phyloP scores from a whole-genome alignment of 768 basidiomycete genomes.

The Mycena venus region DNA sequence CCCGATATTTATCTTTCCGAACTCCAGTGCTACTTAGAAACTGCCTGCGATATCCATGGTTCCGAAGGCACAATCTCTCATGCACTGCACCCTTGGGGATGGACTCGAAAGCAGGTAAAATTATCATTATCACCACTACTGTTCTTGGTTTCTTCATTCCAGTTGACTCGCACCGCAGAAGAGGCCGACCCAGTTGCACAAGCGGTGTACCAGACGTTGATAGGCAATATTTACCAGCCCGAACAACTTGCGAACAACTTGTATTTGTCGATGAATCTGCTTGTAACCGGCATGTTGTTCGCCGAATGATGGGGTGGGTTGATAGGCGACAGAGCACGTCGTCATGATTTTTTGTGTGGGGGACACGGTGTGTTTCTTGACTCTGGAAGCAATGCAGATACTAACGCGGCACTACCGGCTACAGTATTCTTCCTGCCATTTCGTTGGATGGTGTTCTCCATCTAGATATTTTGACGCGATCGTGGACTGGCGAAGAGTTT shows the following conservation, averaged over 20 bases:
- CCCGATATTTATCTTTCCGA: constrained; percentile 4
- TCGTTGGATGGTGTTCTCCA: constrained; percentile 47
- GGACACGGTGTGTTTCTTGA: constrained; percentile 27
- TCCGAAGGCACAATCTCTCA: background rate
- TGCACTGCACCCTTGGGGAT: background rate
- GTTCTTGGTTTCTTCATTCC: background rate
- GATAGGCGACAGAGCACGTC: constrained; percentile 36
- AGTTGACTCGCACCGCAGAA: constrained; percentile 30
- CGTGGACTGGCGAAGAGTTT: constrained; percentile 40
- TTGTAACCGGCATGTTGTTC: constrained; percentile 42
- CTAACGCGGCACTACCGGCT: constrained; percentile 37
- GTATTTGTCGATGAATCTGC: constrained; percentile 48
- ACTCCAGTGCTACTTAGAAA: background rate
- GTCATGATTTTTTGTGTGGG: constrained; percentile 45
- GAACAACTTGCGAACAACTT: constrained; percentile 18
- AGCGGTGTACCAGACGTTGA: constrained; percentile 27
- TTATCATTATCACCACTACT: background rate
- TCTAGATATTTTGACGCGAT: constrained; percentile 42
- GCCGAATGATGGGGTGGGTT: constrained; percentile 39
- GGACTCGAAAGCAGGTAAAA: constrained; percentile 3
- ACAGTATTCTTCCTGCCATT: constrained; percentile 48
- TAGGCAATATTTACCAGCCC: constrained; percentile 34
- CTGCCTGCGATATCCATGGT: background rate
- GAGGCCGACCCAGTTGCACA: constrained; percentile 36
- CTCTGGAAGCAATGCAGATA: constrained; percentile 30